Percentiles rank a stretch among this genome's conserved stretches.
phyloP scores from a whole-genome alignment of 2,329 filamentous ascomycete genomes.

The Xylariaceae sp. region DNA sequence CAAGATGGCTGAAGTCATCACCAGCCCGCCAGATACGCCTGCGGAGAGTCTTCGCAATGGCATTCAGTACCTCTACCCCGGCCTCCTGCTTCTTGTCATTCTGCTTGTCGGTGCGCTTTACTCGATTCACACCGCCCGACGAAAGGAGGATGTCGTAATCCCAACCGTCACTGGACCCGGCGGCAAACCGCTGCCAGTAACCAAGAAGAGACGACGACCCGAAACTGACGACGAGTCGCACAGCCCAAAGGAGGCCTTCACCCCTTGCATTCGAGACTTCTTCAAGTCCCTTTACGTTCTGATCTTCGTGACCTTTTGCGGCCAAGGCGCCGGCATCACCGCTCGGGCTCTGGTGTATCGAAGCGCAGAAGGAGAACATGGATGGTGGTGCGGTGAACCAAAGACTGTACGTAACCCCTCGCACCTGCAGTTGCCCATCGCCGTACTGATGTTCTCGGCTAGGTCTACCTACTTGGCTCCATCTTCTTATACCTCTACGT shows the following conservation, averaged over 20 bases:
- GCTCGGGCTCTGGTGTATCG: slow-evolving; percentile 64
- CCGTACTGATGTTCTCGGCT: slow-evolving; percentile 2
- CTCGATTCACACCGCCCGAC: slow-evolving; percentile 48
- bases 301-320: slow-evolving; percentile 71
- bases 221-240: slow-evolving; percentile 41
- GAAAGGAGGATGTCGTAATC: slow-evolving; percentile 41
- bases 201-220: slow-evolving; percentile 51
- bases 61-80: slow-evolving; percentile 48
- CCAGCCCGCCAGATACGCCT: slow-evolving; percentile 24
- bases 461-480: slow-evolving; percentile 83
- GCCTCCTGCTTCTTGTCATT: slow-evolving; percentile 49
- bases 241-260: slow-evolving; percentile 32
- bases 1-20: slow-evolving; percentile 28
- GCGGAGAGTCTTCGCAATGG: slow-evolving; percentile 41
- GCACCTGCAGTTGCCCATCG: neutral
- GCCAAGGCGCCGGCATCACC: slow-evolving; percentile 69
- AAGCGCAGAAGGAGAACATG: slow-evolving; percentile 22
- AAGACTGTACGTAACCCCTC: slow-evolving; percentile 25
- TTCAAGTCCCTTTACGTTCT: slow-evolving; percentile 72
- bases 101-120: slow-evolving; percentile 47
- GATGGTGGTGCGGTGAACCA: slow-evolving; percentile 28
- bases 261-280: slow-evolving; percentile 41
- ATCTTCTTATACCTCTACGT: slow-evolving; percentile 86
- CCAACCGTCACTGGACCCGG: slow-evolving; percentile 68
- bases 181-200: slow-evolving; percentile 77